Evolutionary conservation across 805 yeast genomes (phyloP), one percentile per base, ranked within the genome.

Genomic region (Saccharomycopsis amapae): DNA sequence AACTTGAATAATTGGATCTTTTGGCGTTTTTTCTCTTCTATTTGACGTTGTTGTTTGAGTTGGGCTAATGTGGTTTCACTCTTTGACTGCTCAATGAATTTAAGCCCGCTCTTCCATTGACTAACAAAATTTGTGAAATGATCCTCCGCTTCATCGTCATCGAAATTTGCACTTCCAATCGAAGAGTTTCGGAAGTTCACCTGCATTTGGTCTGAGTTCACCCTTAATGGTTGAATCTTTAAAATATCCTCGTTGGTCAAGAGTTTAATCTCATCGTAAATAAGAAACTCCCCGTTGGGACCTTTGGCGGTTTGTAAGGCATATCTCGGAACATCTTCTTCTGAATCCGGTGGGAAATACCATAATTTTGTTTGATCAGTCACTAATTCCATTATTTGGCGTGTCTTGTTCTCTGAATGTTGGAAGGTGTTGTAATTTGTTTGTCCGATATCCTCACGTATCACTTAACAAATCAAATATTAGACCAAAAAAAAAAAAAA

Each of bases 291-390:
- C 7, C 2, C 17, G 4, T 24, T 24, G 10, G 15, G 19, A 3
- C 24, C 24, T 12, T 25, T 36, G n/a, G 17, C 36, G n/a, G 24
- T 20, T 36, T 50, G 57, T 1, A 58, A 40, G 3, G 60, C 59
- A 37, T 59, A 59, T 18, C 61, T 50, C 1, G 63, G 62, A 3
- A 50, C 51, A 38, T 58, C 62, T 3, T 57, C 56, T 1, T 40
- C 51, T 7, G 52, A 55, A 15, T 59, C 62, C 1, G 60, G 58
- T 3, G 62, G 59, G 52, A 58, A 58, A 38, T 56, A 57, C 53
- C 55, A 52, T 13, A 59, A 31, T 13, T 42, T 49, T 12, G 55
- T 42, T 7, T 42, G 38, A 17, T 40, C 47, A 7, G 58, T 46
- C 19, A 38, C 44, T 10, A 57, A 38, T 7, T 52, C 51, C 58